Conservation (phyloP, 2,329 filamentous ascomycete species). For the Fusarium citri region DNA sequence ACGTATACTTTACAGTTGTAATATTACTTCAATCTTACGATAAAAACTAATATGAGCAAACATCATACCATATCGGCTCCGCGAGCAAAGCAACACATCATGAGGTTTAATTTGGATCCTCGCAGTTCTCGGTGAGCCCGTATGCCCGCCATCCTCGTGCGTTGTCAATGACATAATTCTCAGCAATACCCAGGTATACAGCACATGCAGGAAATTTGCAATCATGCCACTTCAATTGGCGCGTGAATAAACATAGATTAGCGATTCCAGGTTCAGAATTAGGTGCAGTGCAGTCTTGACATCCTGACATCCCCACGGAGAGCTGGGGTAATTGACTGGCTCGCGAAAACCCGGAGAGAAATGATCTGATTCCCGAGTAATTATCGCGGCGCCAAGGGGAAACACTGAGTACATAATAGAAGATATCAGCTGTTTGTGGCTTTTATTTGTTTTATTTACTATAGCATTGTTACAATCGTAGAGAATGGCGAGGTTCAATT, state of each 20-base stretch:
- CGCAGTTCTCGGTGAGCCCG: not conserved
- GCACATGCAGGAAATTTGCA: conserved; percentile 6
- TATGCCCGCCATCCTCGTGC: not conserved
- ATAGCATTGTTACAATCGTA: not conserved
- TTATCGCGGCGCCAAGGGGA: conserved; percentile 15
- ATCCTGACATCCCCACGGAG: not conserved
- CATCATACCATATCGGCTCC: not conserved
- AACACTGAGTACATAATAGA: not conserved
- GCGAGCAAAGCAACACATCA: not conserved
- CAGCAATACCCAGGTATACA: too few relatives aligned
- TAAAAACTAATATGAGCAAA: not conserved
- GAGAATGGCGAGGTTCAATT: not conserved
- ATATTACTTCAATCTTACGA: not conserved
- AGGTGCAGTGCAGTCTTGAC: not conserved
- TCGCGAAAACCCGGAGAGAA: conserved; percentile 28
- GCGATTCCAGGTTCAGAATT: not conserved
- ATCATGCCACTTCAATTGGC: conserved; percentile 33
- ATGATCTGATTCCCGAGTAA: conserved; percentile 21
- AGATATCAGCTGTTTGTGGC: not conserved
- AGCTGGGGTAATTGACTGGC: not conserved
- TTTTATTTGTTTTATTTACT: not conserved
- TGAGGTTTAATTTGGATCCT: not conserved
- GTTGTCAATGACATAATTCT: not conserved
- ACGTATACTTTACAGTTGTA: not conserved
- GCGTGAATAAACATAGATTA: not conserved